A percentile compares a stretch with the other conserved stretches of the same genome.
Conservation (phyloP, 352 stramenopile genomes). For the Thraustochytrium sp. region DNA sequence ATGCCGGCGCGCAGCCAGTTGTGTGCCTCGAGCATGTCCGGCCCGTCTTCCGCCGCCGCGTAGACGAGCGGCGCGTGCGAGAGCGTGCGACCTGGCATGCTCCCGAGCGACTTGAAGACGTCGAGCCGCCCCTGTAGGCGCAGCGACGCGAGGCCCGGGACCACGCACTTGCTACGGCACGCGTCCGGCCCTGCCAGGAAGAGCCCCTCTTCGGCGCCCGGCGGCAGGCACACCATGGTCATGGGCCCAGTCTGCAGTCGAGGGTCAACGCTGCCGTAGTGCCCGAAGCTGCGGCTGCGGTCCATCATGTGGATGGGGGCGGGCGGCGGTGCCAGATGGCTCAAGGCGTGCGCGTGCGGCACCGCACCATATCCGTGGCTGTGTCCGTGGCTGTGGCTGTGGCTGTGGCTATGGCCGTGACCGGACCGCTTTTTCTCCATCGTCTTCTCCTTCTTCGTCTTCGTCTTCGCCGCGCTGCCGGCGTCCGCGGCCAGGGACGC, state of each 20-base stretch:
- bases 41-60: neutral
- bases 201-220: neutral
- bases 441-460: no score
- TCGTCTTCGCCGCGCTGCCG: no score
- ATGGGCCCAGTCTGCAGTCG: neutral
- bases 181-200: neutral
- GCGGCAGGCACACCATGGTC: neutral
- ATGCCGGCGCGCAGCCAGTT: no score
- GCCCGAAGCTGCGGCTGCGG: neutral
- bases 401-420: neutral
- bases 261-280: neutral
- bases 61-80: neutral
- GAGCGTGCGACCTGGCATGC: neutral
- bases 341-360: no score
- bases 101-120: neutral
- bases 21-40: no score
- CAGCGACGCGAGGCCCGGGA: neutral
- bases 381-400: neutral
- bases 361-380: neutral
- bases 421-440: neutral
- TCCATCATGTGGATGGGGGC: neutral
- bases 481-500: no score
- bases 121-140: constrained; percentile 17
- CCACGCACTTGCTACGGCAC: constrained; percentile 21
- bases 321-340: no score